Base-by-base conservation (phyloP, 176 grass and related monocot species). In the Phragmites australis region DNA sequence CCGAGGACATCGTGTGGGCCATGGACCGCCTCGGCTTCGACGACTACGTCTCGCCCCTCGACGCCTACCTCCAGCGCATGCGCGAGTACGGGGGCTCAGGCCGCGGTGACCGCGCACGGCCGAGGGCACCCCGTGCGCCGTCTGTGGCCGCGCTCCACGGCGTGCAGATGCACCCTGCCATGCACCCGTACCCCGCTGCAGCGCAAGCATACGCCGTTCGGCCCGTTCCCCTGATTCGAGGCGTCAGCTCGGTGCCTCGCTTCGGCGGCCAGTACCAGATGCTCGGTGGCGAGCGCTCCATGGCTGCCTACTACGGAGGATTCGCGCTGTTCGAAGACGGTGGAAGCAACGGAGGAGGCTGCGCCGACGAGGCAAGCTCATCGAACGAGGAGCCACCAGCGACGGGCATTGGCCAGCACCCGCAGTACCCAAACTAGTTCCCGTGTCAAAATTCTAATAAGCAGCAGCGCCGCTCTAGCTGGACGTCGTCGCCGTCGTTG, bases 1-100 rank as follows among this genome's bases (percentile, higher is more conserved):
- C 90, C 1, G 93, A 97, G 31, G 90, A 97, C 68, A 29, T 97
- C n/a, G 64, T 97, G 4, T 93, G 90, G 90, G 93, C 88, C 65
- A 82, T 97, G 90, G 59, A 53, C 51, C 78, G 31, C 82, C 88
- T 97, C 9, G 93, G 93, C 58, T 90, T 97, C 10, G 90, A 93
- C 39, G 70, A 90, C 84, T 97, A 97, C 83, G 58, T 90, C 7
- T 9, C 30, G 26, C 93, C 85, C 0, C 70, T 93, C 17, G 53
- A 19, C 2, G 45, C 68, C n/a, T 88, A 78, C 72, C 65, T 93
- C 17, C 84, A 26, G 15, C 72, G 82, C 71, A 88, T 88, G 82
- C 87, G 88, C 31, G 82, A 87, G 46, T 32, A 8, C 55, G 82
- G 92, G 51, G 84, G 58, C 1, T 53, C 42, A 0, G 77, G 67